These are phyloP conservation scores for Begonia fuchsioides DNA, from an alignment of 306 rosid genomes.

Conservation along the genomic window DNA sequence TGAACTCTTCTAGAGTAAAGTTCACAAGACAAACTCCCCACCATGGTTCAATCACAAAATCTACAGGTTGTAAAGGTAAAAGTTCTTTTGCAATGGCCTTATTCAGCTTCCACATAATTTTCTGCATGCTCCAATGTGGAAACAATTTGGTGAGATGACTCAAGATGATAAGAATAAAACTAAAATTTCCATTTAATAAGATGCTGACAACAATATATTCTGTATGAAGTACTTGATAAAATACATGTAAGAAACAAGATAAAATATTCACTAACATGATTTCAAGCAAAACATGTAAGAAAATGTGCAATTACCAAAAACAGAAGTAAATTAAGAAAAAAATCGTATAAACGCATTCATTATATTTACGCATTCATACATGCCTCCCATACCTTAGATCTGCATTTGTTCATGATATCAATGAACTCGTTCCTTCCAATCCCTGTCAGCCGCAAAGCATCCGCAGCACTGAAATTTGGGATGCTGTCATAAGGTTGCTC, in stretches of 20 bases:
- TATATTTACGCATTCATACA: background rate
- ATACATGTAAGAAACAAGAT: too few species aligned
- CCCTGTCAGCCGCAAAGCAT: slow-evolving; percentile 89
- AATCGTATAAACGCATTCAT: too few species aligned
- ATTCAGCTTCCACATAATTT: slow-evolving; percentile 97
- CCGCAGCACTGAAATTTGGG: slow-evolving; percentile 96
- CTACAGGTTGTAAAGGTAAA: slow-evolving; percentile 83
- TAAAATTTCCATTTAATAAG: too few species aligned
- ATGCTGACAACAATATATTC: too few species aligned
- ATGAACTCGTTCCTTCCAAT: slow-evolving; percentile 92
- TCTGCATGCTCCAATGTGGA: slow-evolving; percentile 55
- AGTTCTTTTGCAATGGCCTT: slow-evolving; percentile 92
- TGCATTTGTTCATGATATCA: slow-evolving; percentile 95
- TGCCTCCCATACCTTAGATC: slow-evolving; percentile 62
- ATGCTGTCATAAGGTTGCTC: slow-evolving; percentile 98
- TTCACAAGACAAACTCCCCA: slow-evolving; percentile 93
- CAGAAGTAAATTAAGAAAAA: too few species aligned
- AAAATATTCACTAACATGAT: too few species aligned
- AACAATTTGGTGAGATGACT: slow-evolving; percentile 15
- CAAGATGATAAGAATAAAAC: too few species aligned
- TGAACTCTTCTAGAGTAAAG: slow-evolving; percentile 92
- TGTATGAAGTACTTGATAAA: too few species aligned
- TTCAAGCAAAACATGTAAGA: too few species aligned
- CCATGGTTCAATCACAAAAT: slow-evolving; percentile 81
- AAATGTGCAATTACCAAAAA: too few species aligned